These are phyloP conservation scores for Blastobotrys petasosporus DNA, from an alignment of 1,139 yeast species.

Conservation along the genomic window DNA sequence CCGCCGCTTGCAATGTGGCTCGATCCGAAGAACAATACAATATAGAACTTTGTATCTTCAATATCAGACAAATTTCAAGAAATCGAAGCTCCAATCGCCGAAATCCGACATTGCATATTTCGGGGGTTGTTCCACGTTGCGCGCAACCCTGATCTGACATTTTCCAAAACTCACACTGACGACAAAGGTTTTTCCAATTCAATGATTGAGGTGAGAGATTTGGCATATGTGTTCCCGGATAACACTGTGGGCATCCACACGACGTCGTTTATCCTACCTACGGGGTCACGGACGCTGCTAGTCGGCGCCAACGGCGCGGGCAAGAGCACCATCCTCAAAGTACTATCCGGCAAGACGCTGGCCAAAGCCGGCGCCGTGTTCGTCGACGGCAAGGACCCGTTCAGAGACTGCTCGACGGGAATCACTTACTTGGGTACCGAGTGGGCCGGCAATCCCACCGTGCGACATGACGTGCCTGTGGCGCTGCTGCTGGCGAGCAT, in stretches of 20 bases:
- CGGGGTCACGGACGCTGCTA: slow-evolving; percentile 69
- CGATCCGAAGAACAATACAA: background rate
- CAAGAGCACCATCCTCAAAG: slow-evolving; percentile 75
- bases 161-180: background rate
- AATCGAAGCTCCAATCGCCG: too few species aligned
- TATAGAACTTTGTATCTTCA: too few species aligned
- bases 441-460: slow-evolving; percentile 92
- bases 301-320: slow-evolving; percentile 98
- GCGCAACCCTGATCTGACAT: background rate
- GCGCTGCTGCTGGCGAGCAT: slow-evolving; percentile 68
- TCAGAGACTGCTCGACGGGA: slow-evolving; percentile 53
- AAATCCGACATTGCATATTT: too few species aligned
- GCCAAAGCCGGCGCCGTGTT: slow-evolving; percentile 59
- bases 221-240: slow-evolving; percentile 67
- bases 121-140: background rate
- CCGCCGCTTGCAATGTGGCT: background rate
- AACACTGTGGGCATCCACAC: slow-evolving; percentile 64
- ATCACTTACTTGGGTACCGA: slow-evolving; percentile 95
- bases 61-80: too few species aligned
- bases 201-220: slow-evolving; percentile 52
- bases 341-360: slow-evolving; percentile 86
- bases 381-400: slow-evolving; percentile 83
- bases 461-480: slow-evolving; percentile 86
- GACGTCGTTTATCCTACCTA: slow-evolving; percentile 53
- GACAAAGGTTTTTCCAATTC: background rate